Evolutionary conservation across 768 basidiomycete genomes (phyloP).

Genomic region (Agrocybe praecox): DNA sequence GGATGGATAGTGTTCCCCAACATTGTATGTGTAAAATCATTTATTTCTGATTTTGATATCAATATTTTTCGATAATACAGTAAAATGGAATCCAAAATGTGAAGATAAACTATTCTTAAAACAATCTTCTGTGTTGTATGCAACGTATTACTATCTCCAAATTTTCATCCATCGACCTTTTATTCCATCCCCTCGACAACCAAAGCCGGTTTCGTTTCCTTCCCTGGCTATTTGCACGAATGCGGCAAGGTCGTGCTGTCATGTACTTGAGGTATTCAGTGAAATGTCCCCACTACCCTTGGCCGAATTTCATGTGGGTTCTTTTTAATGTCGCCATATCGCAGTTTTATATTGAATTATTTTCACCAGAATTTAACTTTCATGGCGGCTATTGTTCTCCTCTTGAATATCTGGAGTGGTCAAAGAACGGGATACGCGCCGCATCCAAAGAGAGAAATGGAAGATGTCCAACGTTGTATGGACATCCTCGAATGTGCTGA

Average conservation of each 20-base stretch:
- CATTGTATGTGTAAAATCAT: constrained; percentile 40
- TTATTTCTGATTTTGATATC: neutral
- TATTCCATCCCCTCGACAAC: constrained; percentile 59
- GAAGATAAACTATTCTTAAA: constrained; percentile 48
- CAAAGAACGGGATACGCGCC: constrained; percentile 46
- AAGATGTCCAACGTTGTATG: constrained; percentile 63
- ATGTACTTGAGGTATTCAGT: constrained; percentile 60
- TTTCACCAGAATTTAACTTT: constrained; percentile 32
- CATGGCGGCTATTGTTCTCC: constrained; percentile 53
- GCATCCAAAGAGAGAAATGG: constrained; percentile 55
- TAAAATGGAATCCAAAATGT: constrained; percentile 54
- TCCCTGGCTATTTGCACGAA: constrained; percentile 79
- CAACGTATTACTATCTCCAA: constrained; percentile 56
- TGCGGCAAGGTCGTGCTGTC: constrained; percentile 78
- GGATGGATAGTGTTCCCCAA: constrained; percentile 68
- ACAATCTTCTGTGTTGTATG: constrained; percentile 61
- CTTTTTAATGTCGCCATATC: neutral
- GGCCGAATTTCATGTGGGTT: neutral
- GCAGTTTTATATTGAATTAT: no score
- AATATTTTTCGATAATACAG: constrained; percentile 21
- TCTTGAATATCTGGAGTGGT: constrained; percentile 70
- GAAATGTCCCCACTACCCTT: neutral
- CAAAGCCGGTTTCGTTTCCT: constrained; percentile 53
- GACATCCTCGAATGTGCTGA: constrained; percentile 50
- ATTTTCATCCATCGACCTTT: constrained; percentile 81